A percentile compares a stretch with the other conserved stretches of the same genome.
phyloP scores from a whole-genome alignment of 805 yeast species.

The Candida anglica region DNA sequence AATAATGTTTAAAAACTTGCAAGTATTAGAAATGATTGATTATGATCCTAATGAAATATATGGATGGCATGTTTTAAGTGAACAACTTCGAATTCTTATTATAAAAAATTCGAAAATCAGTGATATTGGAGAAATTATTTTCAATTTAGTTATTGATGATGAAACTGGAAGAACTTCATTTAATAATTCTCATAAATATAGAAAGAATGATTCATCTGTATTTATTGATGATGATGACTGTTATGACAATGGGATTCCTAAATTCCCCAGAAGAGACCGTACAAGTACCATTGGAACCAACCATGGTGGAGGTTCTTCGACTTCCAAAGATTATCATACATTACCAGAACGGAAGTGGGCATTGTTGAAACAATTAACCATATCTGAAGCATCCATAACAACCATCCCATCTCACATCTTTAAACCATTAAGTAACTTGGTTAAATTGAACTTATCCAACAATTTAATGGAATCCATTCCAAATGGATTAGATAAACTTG shows the following conservation, averaged over 20 bases:
- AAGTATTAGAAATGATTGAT: slow-evolving; percentile 57
- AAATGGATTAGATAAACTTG: slow-evolving; percentile 46
- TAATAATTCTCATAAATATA: slow-evolving; percentile 5
- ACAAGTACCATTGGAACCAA: slow-evolving; percentile 18
- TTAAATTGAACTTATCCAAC: slow-evolving; percentile 52
- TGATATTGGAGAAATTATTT: slow-evolving; percentile 50
- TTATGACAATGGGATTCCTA: slow-evolving; percentile 18
- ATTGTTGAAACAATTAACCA: slow-evolving; percentile 36
- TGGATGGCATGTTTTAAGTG: slow-evolving; percentile 61
- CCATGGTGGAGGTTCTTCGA: slow-evolving; percentile 10
- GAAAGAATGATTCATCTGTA: slow-evolving; percentile 1
- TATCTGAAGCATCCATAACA: slow-evolving; percentile 36
- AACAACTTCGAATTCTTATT: slow-evolving; percentile 50
- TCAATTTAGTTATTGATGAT: slow-evolving; percentile 53
- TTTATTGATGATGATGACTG: slow-evolving; percentile 3
- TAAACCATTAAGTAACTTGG: slow-evolving; percentile 36
- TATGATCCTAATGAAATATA: slow-evolving; percentile 61
- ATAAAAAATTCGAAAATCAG: slow-evolving; percentile 47
- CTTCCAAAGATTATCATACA: slow-evolving; percentile 13
- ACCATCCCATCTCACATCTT: slow-evolving; percentile 31
- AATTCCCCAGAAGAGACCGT: slow-evolving; percentile 19
- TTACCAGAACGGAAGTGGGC: slow-evolving; percentile 38
- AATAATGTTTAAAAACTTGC: slow-evolving; percentile 56
- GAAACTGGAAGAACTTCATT: slow-evolving; percentile 37
- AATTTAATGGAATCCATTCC: slow-evolving; percentile 51